These are phyloP conservation scores for Sporopachydermia quercuum DNA, from an alignment of 805 yeast species.

Conservation along the genomic window DNA sequence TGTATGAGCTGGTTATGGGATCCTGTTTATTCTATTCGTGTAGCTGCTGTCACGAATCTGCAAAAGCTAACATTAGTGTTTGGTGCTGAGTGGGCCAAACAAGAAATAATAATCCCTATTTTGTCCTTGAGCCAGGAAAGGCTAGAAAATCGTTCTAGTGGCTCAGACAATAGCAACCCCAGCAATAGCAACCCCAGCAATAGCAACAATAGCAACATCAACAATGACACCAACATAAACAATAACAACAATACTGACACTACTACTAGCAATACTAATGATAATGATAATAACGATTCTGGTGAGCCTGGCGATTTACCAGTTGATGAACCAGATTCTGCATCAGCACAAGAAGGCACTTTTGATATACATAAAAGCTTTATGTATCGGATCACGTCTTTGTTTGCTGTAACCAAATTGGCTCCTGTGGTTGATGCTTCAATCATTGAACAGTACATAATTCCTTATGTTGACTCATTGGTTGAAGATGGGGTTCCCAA, in stretches of 20 bases:
- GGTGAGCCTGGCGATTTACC: slow-evolving; percentile 30
- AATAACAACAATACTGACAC: background rate
- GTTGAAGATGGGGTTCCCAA: slow-evolving; percentile 81
- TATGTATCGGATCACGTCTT: slow-evolving; percentile 80
- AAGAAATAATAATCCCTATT: slow-evolving; percentile 66
- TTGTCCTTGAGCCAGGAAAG: slow-evolving; percentile 24
- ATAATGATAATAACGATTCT: background rate
- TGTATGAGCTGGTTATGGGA: slow-evolving; percentile 99
- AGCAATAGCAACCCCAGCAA: too few species aligned
- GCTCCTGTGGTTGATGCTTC: slow-evolving; percentile 51
- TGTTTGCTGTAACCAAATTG: slow-evolving; percentile 75
- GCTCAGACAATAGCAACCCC: background rate
- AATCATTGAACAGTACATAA: slow-evolving; percentile 45
- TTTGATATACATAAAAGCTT: slow-evolving; percentile 35
- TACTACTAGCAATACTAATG: slow-evolving; percentile 1
- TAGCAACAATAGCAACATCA: too few species aligned
- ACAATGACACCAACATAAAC: too few species aligned
- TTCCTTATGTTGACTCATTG: slow-evolving; percentile 68
- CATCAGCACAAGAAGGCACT: slow-evolving; percentile 11
- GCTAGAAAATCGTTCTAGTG: slow-evolving; percentile 12
- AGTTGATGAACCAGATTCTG: slow-evolving; percentile 6
- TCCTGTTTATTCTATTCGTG: slow-evolving; percentile 88
- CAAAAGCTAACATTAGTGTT: slow-evolving; percentile 70
- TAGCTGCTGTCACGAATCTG: slow-evolving; percentile 83
- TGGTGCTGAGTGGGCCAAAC: slow-evolving; percentile 88